Evolutionary conservation across 225 moss, liverwort and hornwort species (phyloP).

Genomic region (Physcomitrellopsis africana): DNA sequence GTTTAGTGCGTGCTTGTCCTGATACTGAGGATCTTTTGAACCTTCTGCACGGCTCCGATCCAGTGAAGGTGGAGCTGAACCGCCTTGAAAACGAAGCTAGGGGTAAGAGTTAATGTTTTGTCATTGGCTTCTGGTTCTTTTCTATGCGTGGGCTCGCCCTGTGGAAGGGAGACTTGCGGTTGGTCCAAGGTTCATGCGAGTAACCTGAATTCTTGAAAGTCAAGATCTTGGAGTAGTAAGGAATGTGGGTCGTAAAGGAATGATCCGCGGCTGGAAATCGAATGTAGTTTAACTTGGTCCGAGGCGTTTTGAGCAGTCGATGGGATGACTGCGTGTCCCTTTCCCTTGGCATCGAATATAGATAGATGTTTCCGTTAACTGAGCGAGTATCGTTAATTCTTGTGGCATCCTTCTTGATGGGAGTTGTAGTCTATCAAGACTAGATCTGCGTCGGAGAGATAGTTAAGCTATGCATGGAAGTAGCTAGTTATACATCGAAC

Average conservation of each 20-base stretch:
- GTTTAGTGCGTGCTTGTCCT: constrained; percentile 57
- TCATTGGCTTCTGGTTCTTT: constrained; percentile 22
- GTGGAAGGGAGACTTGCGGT: constrained; percentile 13
- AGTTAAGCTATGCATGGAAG: constrained; percentile 2
- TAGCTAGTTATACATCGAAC: constrained; percentile 17
- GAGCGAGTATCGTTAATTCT: constrained; percentile 4
- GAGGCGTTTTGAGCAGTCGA: constrained; percentile 9
- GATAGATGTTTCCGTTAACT: neutral
- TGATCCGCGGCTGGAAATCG: neutral
- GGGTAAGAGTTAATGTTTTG: constrained; percentile 47
- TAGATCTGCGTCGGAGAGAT: constrained; percentile 41
- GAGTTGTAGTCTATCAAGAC: constrained; percentile 11
- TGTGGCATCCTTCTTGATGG: constrained; percentile 11
- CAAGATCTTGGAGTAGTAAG: constrained; percentile 34
- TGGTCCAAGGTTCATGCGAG: constrained; percentile 17
- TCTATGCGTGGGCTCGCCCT: constrained; percentile 18
- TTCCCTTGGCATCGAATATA: constrained; percentile 10
- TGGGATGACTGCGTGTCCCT: constrained; percentile 14
- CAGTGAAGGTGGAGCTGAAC: constrained; percentile 70
- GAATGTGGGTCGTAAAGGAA: constrained; percentile 20
- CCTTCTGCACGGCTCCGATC: constrained; percentile 70
- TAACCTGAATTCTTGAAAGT: constrained; percentile 6
- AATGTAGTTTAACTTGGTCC: neutral
- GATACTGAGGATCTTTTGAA: constrained; percentile 64
- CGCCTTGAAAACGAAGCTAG: constrained; percentile 68